Evolutionary conservation across 148 eudicot species (phyloP).

Genomic region (Chenopodium berlandieri): DNA sequence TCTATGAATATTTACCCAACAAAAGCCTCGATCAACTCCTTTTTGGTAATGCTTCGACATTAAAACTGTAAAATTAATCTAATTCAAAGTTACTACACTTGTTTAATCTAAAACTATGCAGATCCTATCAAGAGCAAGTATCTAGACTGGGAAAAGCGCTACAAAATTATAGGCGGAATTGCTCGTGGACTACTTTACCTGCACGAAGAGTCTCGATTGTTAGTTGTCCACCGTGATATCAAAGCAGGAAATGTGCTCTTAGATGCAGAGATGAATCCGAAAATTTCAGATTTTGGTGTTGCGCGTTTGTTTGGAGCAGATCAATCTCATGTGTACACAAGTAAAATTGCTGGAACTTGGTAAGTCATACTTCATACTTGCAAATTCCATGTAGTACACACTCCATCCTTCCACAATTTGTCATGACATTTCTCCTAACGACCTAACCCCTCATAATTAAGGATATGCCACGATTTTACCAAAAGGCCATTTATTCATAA

Average conservation of each 20-base stretch:
- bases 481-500: too few species aligned
- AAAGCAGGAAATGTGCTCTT: slow-evolving; percentile 51
- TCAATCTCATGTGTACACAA: slow-evolving; percentile 41
- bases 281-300: slow-evolving; percentile 53
- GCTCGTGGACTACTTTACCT: slow-evolving; percentile 51
- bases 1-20: slow-evolving; percentile 49
- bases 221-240: slow-evolving; percentile 51
- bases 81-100: background rate
- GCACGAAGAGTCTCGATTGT: slow-evolving; percentile 51
- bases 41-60: background rate
- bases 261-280: slow-evolving; percentile 11
- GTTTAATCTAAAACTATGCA: slow-evolving; percentile 13
- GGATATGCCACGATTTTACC: background rate
- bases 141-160: slow-evolving; percentile 44
- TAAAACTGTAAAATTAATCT: background rate
- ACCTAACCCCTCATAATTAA: background rate
- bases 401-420: background rate
- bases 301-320: slow-evolving; percentile 44
- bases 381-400: background rate
- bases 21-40: slow-evolving; percentile 34
- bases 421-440: too few species aligned
- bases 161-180: slow-evolving; percentile 48
- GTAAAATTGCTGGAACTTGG: slow-evolving; percentile 49
- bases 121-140: slow-evolving; percentile 24
- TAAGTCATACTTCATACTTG: slow-evolving; percentile 9